These are phyloP conservation scores for Dactylis glomerata DNA, from an alignment of 176 grass and related monocot species.

Conservation along the genomic window DNA sequence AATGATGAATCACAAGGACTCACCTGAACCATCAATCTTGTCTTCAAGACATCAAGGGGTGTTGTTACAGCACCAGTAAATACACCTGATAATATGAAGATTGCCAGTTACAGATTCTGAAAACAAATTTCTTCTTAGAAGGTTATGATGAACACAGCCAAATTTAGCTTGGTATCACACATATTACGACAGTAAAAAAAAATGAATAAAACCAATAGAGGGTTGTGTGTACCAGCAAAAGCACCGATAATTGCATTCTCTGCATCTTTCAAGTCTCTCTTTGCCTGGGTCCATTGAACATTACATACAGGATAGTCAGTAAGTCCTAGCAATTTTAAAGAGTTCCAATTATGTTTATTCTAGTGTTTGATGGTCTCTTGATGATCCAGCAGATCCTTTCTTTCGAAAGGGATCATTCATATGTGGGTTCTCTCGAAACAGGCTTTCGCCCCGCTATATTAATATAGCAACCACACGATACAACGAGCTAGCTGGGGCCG, in stretches of 20 bases:
- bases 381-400: no score
- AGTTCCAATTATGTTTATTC: not conserved
- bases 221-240: not conserved
- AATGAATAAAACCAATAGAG: not conserved
- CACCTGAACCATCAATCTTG: slow-evolving; percentile 93
- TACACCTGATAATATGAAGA: slow-evolving; percentile 41
- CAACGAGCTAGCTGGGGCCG: no score
- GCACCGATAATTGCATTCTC: not conserved
- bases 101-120: not conserved
- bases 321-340: not conserved
- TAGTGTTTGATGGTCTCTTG: no score
- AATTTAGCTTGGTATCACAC: not conserved
- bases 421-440: no score
- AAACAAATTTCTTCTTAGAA: not conserved
- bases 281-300: not conserved
- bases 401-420: no score
- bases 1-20: slow-evolving; percentile 18
- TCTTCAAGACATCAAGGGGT: slow-evolving; percentile 85
- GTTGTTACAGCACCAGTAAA: slow-evolving; percentile 83
- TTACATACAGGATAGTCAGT: not conserved
- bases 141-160: not conserved
- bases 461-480: no score
- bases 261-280: not conserved
- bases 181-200: not conserved
- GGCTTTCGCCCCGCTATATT: no score